Percentiles rank a stretch among this genome's conserved stretches.
phyloP scores from a whole-genome alignment of 495 filamentous ascomycete genomes.

The Tuber aestivum region DNA sequence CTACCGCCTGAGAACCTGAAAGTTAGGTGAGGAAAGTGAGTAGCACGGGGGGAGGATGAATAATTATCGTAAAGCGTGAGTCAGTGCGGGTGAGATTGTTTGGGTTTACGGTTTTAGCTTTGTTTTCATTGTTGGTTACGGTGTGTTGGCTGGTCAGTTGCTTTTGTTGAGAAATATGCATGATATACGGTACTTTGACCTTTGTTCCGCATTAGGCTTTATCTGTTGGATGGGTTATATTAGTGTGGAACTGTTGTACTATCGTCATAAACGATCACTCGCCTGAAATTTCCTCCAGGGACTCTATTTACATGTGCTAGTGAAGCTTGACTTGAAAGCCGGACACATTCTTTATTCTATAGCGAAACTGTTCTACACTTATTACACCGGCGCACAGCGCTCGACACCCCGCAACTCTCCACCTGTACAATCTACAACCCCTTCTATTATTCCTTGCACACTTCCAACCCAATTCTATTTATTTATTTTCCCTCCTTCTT shows the following conservation, averaged over 20 bases:
- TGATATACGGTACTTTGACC: neutral
- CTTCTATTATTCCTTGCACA: too few species aligned
- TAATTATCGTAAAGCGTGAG: neutral
- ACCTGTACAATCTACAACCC: too few species aligned
- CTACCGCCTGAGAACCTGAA: neutral
- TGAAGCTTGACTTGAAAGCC: too few species aligned
- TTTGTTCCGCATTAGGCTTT: neutral
- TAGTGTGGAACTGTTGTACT: neutral
- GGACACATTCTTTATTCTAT: too few species aligned
- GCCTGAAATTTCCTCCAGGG: neutral
- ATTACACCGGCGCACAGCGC: too few species aligned
- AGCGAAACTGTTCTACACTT: too few species aligned
- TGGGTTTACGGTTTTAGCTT: neutral
- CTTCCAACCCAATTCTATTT: too few species aligned
- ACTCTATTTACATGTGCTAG: too few species aligned
- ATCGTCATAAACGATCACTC: neutral
- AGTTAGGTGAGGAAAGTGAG: neutral
- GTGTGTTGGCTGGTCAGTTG: neutral
- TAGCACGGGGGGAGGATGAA: neutral
- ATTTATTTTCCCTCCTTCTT: too few species aligned
- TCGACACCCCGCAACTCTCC: too few species aligned
- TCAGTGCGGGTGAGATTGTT: neutral
- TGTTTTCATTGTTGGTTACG: neutral
- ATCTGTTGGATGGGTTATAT: neutral
- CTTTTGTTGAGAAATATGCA: neutral